Evolutionary conservation across 1,284 basidiomycete species (phyloP).

Genomic region (Omphalotus olearius): DNA sequence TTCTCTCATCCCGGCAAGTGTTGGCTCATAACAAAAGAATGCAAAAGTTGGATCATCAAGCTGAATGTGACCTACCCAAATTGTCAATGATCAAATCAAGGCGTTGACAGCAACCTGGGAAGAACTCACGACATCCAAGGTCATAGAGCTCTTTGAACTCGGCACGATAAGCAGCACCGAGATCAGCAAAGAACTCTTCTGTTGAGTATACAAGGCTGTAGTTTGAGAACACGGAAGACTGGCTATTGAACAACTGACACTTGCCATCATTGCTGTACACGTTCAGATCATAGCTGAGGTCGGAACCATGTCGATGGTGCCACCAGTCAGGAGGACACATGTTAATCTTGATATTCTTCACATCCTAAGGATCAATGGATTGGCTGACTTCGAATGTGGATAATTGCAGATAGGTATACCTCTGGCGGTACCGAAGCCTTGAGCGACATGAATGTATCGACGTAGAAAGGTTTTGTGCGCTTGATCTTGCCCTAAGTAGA

Average conservation of each 20-base stretch:
- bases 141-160: slow-evolving; percentile 73
- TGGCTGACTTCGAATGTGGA: background rate
- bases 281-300: slow-evolving; percentile 50
- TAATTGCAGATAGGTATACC: slow-evolving; percentile 23
- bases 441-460: slow-evolving; percentile 57
- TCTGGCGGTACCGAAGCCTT: slow-evolving; percentile 52
- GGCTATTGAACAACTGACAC: slow-evolving; percentile 6
- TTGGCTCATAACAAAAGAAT: slow-evolving; percentile 60
- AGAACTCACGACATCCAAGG: slow-evolving; percentile 60
- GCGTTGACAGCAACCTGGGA: background rate
- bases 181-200: slow-evolving; percentile 72
- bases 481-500: slow-evolving; percentile 51
- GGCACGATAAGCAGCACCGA: slow-evolving; percentile 64
- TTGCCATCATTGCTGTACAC: slow-evolving; percentile 61
- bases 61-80: slow-evolving; percentile 54
- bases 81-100: no score
- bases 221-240: background rate
- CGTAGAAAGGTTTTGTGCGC: slow-evolving; percentile 58
- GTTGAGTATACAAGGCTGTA: slow-evolving; percentile 3
- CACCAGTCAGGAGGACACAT: slow-evolving; percentile 77
- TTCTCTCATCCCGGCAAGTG: slow-evolving; percentile 60
- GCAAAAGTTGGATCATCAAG: slow-evolving; percentile 72
- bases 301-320: slow-evolving; percentile 65
- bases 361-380: slow-evolving; percentile 37
- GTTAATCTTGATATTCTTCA: slow-evolving; percentile 68